A percentile compares a stretch with the other conserved stretches of the same genome.
These are phyloP conservation scores for Aspergillus sojae DNA, from an alignment of 2,329 filamentous ascomycete species.

Conservation along the genomic window DNA sequence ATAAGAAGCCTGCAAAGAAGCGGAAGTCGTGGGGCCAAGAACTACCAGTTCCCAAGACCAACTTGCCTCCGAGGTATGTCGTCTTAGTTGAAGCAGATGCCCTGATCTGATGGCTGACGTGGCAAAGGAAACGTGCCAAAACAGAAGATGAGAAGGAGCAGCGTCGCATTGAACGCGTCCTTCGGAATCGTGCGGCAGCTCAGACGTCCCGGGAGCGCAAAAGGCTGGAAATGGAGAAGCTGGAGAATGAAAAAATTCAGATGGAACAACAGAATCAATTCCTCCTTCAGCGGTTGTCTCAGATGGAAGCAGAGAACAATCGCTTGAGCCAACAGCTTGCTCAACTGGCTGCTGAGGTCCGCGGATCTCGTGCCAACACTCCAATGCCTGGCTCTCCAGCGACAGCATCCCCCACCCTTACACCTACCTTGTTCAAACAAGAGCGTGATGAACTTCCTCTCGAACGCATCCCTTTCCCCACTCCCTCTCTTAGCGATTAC, in stretches of 20 bases:
- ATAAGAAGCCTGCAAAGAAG: constrained; percentile 83
- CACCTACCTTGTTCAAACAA: constrained; percentile 47
- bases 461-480: constrained; percentile 44
- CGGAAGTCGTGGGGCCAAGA: constrained; percentile 98
- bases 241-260: constrained; percentile 66
- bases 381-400: constrained; percentile 40
- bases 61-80: constrained; percentile 80
- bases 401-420: constrained; percentile 42
- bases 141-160: constrained; percentile 99
- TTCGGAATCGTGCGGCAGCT: constrained; percentile 91
- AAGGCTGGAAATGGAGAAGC: constrained; percentile 81
- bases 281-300: constrained; percentile 64
- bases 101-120: constrained; percentile 13
- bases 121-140: constrained; percentile 85
- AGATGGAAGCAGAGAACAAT: constrained; percentile 60
- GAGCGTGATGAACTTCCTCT: constrained; percentile 46
- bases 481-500: constrained; percentile 42
- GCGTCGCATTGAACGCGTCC: constrained; percentile 92
- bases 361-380: constrained; percentile 42
- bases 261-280: constrained; percentile 73
- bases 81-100: no score
- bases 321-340: constrained; percentile 54
- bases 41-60: constrained; percentile 94
- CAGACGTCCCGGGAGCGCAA: constrained; percentile 96
- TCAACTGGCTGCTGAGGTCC: constrained; percentile 51